Percentiles rank a stretch among this genome's conserved stretches.
Evolutionary conservation across 768 basidiomycete species (phyloP).

Genomic region (Trametes villosa): DNA sequence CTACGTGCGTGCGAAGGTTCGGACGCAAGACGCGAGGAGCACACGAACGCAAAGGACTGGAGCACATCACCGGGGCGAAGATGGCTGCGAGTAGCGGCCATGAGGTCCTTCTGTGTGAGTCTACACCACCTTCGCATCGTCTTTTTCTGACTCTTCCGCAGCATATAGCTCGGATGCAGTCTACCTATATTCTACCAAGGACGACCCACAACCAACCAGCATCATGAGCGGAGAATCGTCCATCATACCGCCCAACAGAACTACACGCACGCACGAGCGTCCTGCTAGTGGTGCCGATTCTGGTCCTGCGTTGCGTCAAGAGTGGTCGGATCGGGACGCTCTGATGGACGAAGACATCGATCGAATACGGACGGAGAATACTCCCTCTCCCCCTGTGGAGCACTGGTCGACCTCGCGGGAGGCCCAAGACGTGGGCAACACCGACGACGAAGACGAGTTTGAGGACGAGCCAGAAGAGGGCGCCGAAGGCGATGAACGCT

Average conservation of each 20-base stretch:
- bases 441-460: slow-evolving; percentile 32
- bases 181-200: slow-evolving; percentile 74
- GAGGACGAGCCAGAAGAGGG: slow-evolving; percentile 29
- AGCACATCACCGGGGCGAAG: slow-evolving; percentile 79
- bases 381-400: not conserved
- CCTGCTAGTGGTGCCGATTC: not conserved
- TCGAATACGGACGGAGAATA: slow-evolving; percentile 27
- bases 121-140: not conserved
- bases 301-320: not conserved
- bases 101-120: slow-evolving; percentile 59
- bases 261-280: not conserved
- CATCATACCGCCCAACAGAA: slow-evolving; percentile 23
- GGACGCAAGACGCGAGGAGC: slow-evolving; percentile 49
- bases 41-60: slow-evolving; percentile 43
- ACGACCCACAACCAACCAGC: slow-evolving; percentile 48
- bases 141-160: slow-evolving; percentile 29
- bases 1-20: slow-evolving; percentile 83
- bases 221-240: slow-evolving; percentile 22
- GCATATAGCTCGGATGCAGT: slow-evolving; percentile 77
- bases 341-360: slow-evolving; percentile 35
- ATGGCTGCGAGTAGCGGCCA: slow-evolving; percentile 75
- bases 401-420: too few relatives aligned
- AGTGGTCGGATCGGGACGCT: slow-evolving; percentile 26
- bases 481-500: slow-evolving; percentile 5
- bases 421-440: slow-evolving; percentile 36